Conservation (phyloP, 2,329 filamentous ascomycete genomes). For the Cladophialophora yegresii region DNA sequence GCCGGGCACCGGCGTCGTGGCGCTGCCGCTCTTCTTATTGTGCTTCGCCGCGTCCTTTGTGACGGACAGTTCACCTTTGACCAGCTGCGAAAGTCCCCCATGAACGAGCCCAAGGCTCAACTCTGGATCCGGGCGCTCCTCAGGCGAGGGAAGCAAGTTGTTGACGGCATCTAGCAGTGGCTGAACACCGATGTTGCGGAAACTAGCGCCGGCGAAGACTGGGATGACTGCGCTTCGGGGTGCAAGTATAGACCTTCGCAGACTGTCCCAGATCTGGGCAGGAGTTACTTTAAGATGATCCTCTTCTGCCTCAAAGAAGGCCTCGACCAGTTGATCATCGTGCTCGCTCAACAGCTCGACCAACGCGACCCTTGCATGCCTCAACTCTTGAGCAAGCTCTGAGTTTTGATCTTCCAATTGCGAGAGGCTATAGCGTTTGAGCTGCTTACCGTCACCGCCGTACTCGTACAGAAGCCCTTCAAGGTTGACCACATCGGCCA, state of each 20-base stretch:
- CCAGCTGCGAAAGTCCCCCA: constrained; percentile 56
- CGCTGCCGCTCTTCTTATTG: constrained; percentile 45
- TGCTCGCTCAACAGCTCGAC: constrained; percentile 84
- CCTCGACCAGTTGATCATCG: constrained; percentile 82
- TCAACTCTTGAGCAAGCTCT: constrained; percentile 65
- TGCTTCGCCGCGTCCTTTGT: constrained; percentile 42
- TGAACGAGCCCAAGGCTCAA: constrained; percentile 65
- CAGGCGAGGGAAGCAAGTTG: constrained; percentile 81
- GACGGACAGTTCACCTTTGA: constrained; percentile 50
- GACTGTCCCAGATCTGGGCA: constrained; percentile 67
- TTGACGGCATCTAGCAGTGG: constrained; percentile 85
- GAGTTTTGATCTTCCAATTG: constrained; percentile 55
- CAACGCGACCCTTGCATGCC: constrained; percentile 72
- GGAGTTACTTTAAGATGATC: constrained; percentile 69
- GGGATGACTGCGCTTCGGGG: constrained; percentile 75
- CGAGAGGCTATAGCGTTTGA: constrained; percentile 59
- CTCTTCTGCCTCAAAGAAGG: constrained; percentile 75
- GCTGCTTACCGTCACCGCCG: constrained; percentile 64
- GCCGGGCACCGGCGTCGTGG: constrained; percentile 44
- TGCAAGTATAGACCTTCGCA: constrained; percentile 70
- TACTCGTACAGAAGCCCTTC: constrained; percentile 73
- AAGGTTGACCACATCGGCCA: constrained; percentile 79
- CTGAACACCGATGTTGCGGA: constrained; percentile 91
- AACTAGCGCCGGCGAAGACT: constrained; percentile 87
- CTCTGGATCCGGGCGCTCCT: constrained; percentile 76